These are phyloP conservation scores for Penicillium brasilianum DNA, from an alignment of 2,329 filamentous ascomycete species.

Conservation along the genomic window DNA sequence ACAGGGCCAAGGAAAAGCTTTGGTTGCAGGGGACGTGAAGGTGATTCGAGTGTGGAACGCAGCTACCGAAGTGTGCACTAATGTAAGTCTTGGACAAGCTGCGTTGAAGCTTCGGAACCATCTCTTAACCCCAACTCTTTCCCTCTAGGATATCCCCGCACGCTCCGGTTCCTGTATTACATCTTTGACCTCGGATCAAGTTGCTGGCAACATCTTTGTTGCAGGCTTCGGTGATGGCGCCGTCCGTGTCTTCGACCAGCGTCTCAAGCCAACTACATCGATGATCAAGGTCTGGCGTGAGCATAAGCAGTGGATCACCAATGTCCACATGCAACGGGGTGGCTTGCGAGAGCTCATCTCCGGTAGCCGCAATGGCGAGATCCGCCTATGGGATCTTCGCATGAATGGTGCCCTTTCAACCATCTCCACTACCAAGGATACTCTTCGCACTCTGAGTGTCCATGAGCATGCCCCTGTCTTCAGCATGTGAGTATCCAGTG, in stretches of 20 bases:
- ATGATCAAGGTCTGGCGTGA: slow-evolving; percentile 99
- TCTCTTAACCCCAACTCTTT: slow-evolving; percentile 3
- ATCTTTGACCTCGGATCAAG: slow-evolving; percentile 93
- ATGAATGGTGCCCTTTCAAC: slow-evolving; percentile 78
- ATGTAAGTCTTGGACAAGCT: slow-evolving; percentile 51
- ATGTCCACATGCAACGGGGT: slow-evolving; percentile 94
- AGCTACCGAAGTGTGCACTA: slow-evolving; percentile 86
- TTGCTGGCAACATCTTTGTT: slow-evolving; percentile 94
- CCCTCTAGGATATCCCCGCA: slow-evolving; percentile 78
- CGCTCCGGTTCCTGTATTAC: slow-evolving; percentile 95
- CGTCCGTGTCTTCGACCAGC: slow-evolving; percentile 90
- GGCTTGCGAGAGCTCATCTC: slow-evolving; percentile 89
- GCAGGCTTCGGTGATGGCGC: slow-evolving; percentile 96
- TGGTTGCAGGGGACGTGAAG: slow-evolving; percentile 95
- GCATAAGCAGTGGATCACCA: slow-evolving; percentile 93
- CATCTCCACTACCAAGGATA: slow-evolving; percentile 75
- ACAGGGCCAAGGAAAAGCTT: slow-evolving; percentile 89
- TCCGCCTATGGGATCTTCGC: slow-evolving; percentile 94
- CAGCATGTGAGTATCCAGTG: slow-evolving; percentile 71
- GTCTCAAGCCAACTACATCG: slow-evolving; percentile 78
- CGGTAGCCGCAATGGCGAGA: slow-evolving; percentile 88
- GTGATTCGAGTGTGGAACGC: slow-evolving; percentile 97
- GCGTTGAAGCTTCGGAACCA: neutral
- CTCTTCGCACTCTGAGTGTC: slow-evolving; percentile 82
- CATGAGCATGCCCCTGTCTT: slow-evolving; percentile 98